Base-by-base conservation (phyloP, 2,329 filamentous ascomycete species). In the Verticillium tricorpus region DNA sequence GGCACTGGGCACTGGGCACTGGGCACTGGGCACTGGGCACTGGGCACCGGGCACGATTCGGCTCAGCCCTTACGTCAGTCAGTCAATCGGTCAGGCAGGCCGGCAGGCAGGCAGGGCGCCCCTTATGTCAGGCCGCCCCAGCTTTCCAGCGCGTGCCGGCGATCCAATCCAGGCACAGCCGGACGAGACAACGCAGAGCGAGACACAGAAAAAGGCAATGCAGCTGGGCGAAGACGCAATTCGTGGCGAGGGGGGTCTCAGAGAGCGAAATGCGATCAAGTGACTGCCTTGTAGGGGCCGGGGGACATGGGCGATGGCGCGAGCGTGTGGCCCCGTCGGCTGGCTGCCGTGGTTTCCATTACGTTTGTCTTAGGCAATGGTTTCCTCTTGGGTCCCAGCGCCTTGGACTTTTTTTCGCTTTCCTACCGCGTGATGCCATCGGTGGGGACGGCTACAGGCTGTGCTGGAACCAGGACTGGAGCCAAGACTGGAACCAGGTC, bases 351-450 rank as follows among this genome's bases (percentile, higher is more conserved):
- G 54, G 56, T 66, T 66, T 66, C 60, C 60, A 65, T 66, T 66
- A 66, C 65, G 65, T 66, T 60, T 61, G 61, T 34, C 60, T 66
- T 65, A 58, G 59, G 50, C n/a, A 65, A 64, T 58, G 59, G 56
- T 57, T 56, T 60, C 58, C 31, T 52, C 32, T 59, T 52, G 54
- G 6, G 54, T 32, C 54, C 54, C 54, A 56, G 54, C 31, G 45
- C 45, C 45, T 50, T 50, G 45, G 45, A 19, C 45, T 22, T 50
- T 50, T n/a, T n/a, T 22, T n/a, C 22, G n/a, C 19, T 50, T 22
- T 8, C 28, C 28, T 8, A 50, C 45, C 45, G n/a, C 45, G 45
- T 50, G 45, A 50, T 50, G 45, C 59, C 60, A 40, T 61, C 54
- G 54, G 62, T 63, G 62, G 62, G 50, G 62, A 62, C 34, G 45